phyloP scores from a whole-genome alignment of 108 stramenopile genomes.

The Cyclotella baltica region DNA sequence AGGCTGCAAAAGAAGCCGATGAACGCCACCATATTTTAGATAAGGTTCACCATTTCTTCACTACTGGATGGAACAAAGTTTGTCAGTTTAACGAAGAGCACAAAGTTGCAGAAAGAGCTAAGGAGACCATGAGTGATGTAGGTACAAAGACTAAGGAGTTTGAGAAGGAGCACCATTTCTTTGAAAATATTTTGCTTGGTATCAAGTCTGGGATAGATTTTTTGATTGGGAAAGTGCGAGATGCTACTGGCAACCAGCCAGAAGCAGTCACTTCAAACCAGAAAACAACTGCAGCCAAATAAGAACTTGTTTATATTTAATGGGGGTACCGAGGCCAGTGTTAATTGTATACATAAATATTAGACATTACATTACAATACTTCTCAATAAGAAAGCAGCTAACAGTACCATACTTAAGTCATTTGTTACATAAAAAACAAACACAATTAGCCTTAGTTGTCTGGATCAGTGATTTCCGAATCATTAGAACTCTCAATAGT shows the following conservation, averaged over 20 bases:
- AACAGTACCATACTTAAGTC: too few species aligned
- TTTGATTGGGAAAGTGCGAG: constrained; percentile 41
- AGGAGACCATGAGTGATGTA: constrained; percentile 40
- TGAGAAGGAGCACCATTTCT: constrained; percentile 42
- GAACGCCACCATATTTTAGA: constrained; percentile 41
- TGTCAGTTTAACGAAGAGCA: constrained; percentile 45
- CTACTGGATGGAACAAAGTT: constrained; percentile 25
- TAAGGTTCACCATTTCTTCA: constrained; percentile 19
- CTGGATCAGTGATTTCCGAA: constrained; percentile 55
- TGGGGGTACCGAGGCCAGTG: too few species aligned
- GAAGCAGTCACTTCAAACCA: constrained; percentile 1
- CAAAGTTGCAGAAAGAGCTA: constrained; percentile 27
- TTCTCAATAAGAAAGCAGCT: too few species aligned
- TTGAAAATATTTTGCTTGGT: constrained; percentile 36
- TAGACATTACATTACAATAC: too few species aligned
- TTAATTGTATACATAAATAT: too few species aligned
- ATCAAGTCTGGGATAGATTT: constrained; percentile 36
- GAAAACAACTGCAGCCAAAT: too few species aligned
- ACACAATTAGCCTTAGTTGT: constrained; percentile 47
- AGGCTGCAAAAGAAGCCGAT: constrained; percentile 44
- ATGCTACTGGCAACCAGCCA: constrained; percentile 3
- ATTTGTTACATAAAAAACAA: too few species aligned
- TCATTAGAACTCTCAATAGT: constrained; percentile 40
- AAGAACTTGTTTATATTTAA: too few species aligned
- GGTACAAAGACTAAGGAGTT: constrained; percentile 33